These are phyloP conservation scores for Rubia balearica DNA, from an alignment of 305 asterid genomes.

Conservation along the genomic window DNA sequence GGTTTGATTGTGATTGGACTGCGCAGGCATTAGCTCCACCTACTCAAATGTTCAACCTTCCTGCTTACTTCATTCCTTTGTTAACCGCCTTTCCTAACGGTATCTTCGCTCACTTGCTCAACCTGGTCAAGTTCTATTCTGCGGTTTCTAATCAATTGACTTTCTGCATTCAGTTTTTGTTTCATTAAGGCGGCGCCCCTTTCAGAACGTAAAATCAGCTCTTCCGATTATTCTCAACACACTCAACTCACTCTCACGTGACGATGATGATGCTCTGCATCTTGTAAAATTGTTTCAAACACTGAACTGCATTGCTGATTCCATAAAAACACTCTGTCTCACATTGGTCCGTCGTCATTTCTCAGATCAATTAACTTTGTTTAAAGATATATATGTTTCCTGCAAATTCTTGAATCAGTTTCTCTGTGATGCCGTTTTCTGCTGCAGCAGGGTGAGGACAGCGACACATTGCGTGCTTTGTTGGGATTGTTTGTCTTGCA, in stretches of 20 bases:
- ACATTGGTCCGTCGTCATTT: slow-evolving; percentile 50
- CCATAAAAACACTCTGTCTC: slow-evolving; percentile 46
- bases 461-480: slow-evolving; percentile 48
- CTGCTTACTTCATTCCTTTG: slow-evolving; percentile 58
- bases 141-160: slow-evolving; percentile 13
- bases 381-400: slow-evolving; percentile 5
- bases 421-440: slow-evolving; percentile 15
- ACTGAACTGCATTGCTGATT: slow-evolving; percentile 53
- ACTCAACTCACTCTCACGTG: slow-evolving; percentile 39
- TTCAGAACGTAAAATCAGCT: slow-evolving; percentile 61
- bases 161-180: slow-evolving; percentile 45
- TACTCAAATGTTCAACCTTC: slow-evolving; percentile 35
- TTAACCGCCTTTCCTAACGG: slow-evolving; percentile 64
- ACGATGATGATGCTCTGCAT: slow-evolving; percentile 40
- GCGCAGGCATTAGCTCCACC: slow-evolving; percentile 70
- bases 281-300: slow-evolving; percentile 38
- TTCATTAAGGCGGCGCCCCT: slow-evolving; percentile 58
- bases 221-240: slow-evolving; percentile 66
- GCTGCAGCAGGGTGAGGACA: slow-evolving; percentile 56
- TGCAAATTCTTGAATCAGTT: slow-evolving; percentile 12
- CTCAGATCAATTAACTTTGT: slow-evolving; percentile 8
- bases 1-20: background rate
- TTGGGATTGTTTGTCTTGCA: slow-evolving; percentile 75
- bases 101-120: slow-evolving; percentile 13
- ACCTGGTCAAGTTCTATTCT: background rate